phyloP scores from a whole-genome alignment of 768 basidiomycete genomes.

The Dioszegia aurantiaca region DNA sequence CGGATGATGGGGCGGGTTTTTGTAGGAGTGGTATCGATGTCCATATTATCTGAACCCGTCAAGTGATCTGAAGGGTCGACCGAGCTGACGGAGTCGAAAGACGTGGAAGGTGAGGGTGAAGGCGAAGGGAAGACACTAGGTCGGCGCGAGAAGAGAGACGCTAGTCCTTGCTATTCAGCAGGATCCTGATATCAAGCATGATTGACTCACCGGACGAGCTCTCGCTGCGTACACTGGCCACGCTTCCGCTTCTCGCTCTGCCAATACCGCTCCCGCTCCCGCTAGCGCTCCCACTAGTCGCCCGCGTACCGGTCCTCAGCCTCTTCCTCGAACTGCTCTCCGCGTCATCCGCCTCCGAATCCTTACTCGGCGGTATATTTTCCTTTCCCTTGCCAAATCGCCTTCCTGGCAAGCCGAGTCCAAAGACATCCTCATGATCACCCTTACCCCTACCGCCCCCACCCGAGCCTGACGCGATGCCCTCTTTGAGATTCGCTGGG shows the following conservation, averaged over 20 bases:
- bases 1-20: slow-evolving; percentile 21
- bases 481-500: slow-evolving; percentile 23
- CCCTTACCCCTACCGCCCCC: slow-evolving; percentile 24
- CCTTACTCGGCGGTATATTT: slow-evolving; percentile 45
- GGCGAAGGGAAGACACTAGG: slow-evolving; percentile 27
- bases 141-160: slow-evolving; percentile 16
- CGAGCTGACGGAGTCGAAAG: slow-evolving; percentile 14
- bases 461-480: slow-evolving; percentile 17
- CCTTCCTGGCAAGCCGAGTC: slow-evolving; percentile 11
- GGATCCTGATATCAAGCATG: slow-evolving; percentile 9
- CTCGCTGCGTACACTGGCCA: slow-evolving; percentile 41
- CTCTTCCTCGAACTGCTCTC: slow-evolving; percentile 31
- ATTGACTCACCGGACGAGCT: slow-evolving; percentile 29
- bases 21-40: slow-evolving; percentile 40
- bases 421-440: slow-evolving; percentile 24
- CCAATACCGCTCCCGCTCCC: slow-evolving; percentile 1
- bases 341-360: slow-evolving; percentile 24
- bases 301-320: slow-evolving; percentile 23
- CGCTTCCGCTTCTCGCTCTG: slow-evolving; percentile 41
- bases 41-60: slow-evolving; percentile 14
- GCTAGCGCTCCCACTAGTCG: slow-evolving; percentile 16
- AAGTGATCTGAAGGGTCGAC: slow-evolving; percentile 12
- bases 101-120: slow-evolving; percentile 31
- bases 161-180: slow-evolving; percentile 28
- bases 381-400: slow-evolving; percentile 42